Conservation (phyloP, 192 early-diverging fungal genomes). For the Funneliformis geosporum region DNA sequence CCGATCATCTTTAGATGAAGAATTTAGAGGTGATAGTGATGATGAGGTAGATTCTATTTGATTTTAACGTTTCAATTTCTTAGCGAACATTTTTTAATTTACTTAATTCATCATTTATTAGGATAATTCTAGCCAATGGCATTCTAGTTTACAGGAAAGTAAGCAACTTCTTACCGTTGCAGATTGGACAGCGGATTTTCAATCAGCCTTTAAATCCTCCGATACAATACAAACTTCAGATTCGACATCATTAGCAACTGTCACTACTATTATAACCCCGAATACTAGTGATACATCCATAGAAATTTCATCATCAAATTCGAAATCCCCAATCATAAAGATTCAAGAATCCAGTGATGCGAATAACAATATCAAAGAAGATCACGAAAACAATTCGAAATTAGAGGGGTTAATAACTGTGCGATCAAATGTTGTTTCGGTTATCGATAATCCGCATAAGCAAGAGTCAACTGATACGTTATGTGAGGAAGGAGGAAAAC, state of each 20-base stretch:
- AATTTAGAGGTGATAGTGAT: slow-evolving; percentile 18
- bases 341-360: background rate
- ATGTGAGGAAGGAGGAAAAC: background rate
- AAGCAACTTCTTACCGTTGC: slow-evolving; percentile 30
- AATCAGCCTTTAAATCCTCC: background rate
- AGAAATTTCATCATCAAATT: background rate
- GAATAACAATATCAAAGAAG: slow-evolving; percentile 20
- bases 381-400: slow-evolving; percentile 25
- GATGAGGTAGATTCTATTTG: slow-evolving; percentile 10
- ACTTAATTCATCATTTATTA: background rate
- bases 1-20: slow-evolving; percentile 1
- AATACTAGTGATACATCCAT: background rate
- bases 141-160: background rate
- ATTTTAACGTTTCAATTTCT: background rate
- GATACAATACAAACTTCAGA: background rate
- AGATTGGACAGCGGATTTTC: slow-evolving; percentile 22
- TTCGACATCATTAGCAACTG: background rate
- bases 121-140: slow-evolving; percentile 9
- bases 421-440: background rate
- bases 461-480: background rate
- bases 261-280: background rate
- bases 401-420: background rate
- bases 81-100: background rate
- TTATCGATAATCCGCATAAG: background rate
- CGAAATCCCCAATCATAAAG: background rate